These are phyloP conservation scores for Lecanosticta acicola DNA, from an alignment of 2,329 filamentous ascomycete species.

Conservation along the genomic window DNA sequence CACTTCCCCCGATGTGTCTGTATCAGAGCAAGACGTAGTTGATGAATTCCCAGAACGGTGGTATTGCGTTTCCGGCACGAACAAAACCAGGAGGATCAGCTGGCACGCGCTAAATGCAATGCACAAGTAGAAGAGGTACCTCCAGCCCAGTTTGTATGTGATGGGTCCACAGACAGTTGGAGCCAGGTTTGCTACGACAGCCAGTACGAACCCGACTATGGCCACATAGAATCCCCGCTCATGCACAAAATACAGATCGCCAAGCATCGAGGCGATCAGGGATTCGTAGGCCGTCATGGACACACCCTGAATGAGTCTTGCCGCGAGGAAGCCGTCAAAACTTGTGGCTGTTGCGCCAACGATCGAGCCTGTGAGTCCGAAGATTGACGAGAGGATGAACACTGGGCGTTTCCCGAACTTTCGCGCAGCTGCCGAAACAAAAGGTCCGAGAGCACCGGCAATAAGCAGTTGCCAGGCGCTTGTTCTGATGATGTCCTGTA, in stretches of 20 bases:
- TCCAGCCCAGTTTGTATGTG: constrained; percentile 37
- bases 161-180: constrained; percentile 39
- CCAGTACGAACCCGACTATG: constrained; percentile 37
- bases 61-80: too few relatives aligned
- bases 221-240: constrained; percentile 35
- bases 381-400: too few relatives aligned
- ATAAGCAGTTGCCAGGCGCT: constrained; percentile 47
- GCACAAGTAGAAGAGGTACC: constrained; percentile 40
- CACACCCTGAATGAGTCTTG: too few relatives aligned
- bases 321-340: too few relatives aligned
- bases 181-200: constrained; percentile 36
- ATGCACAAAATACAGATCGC: constrained; percentile 41
- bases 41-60: too few relatives aligned
- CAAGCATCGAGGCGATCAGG: constrained; percentile 46
- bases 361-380: too few relatives aligned
- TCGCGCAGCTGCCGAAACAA: constrained; percentile 48
- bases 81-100: too few relatives aligned
- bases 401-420: constrained; percentile 48
- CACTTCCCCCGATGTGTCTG: too few relatives aligned
- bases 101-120: too few relatives aligned
- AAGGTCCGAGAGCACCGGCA: constrained; percentile 45
- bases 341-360: too few relatives aligned
- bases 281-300: constrained; percentile 50
- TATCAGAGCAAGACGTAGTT: too few relatives aligned
- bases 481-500: constrained; percentile 38